phyloP scores from a whole-genome alignment of 768 basidiomycete genomes.

The Kwoniella sp. region DNA sequence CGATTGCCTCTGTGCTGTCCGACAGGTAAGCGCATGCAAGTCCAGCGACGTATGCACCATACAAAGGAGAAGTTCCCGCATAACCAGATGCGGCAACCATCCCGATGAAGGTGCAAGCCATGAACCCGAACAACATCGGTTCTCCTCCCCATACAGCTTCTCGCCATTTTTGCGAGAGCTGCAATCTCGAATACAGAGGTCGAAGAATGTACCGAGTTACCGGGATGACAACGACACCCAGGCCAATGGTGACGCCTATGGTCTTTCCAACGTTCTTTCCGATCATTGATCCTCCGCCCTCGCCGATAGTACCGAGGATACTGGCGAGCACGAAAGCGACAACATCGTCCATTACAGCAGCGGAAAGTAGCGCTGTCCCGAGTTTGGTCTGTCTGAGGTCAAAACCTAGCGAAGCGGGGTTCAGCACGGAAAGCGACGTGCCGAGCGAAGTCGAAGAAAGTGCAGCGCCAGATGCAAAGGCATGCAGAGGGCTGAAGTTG shows the following conservation, averaged over 20 bases:
- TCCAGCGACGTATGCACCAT: slow-evolving; percentile 67
- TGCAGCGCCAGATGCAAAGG: slow-evolving; percentile 67
- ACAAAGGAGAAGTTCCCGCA: slow-evolving; percentile 65
- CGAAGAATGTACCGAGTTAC: slow-evolving; percentile 50
- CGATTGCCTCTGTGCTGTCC: background rate
- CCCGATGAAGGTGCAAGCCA: slow-evolving; percentile 58
- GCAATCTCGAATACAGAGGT: slow-evolving; percentile 38
- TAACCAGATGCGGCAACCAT: slow-evolving; percentile 61
- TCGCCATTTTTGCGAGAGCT: background rate
- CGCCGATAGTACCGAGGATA: slow-evolving; percentile 58
- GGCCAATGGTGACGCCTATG: slow-evolving; percentile 63
- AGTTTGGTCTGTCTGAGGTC: slow-evolving; percentile 61
- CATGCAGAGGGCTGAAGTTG: slow-evolving; percentile 61
- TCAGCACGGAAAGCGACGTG: slow-evolving; percentile 67
- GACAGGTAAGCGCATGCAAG: slow-evolving; percentile 58
- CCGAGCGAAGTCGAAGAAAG: slow-evolving; percentile 68
- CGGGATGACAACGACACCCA: slow-evolving; percentile 59
- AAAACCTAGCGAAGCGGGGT: slow-evolving; percentile 40
- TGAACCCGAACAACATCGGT: slow-evolving; percentile 53
- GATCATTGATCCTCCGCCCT: slow-evolving; percentile 17
- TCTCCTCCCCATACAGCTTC: slow-evolving; percentile 7
- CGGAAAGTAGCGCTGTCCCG: slow-evolving; percentile 65
- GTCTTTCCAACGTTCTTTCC: slow-evolving; percentile 60
- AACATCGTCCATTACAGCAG: slow-evolving; percentile 69
- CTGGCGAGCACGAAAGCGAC: slow-evolving; percentile 65